Evolutionary conservation across 768 basidiomycete genomes (phyloP).

Genomic region (Suillus clintonianus): DNA sequence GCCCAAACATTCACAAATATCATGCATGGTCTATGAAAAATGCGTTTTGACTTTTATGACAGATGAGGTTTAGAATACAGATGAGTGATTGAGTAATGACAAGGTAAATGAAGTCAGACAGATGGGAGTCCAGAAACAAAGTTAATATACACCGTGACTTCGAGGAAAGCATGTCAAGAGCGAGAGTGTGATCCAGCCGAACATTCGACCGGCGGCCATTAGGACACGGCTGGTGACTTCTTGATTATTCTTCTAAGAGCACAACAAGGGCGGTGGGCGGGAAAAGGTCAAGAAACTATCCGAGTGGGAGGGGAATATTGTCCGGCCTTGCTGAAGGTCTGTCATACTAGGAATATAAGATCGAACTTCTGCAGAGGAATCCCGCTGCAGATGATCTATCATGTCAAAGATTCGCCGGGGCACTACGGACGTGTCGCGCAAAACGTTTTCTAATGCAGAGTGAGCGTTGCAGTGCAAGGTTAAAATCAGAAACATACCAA

Average conservation of each 20-base stretch:
- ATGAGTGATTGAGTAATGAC: not conserved
- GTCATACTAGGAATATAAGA: slow-evolving; percentile 51
- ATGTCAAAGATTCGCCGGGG: slow-evolving; percentile 41
- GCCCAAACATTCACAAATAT: not conserved
- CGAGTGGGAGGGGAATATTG: slow-evolving; percentile 12
- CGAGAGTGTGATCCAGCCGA: not conserved
- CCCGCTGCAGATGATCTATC: slow-evolving; percentile 49
- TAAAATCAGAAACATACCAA: slow-evolving; percentile 45
- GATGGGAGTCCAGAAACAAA: not conserved
- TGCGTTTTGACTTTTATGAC: not conserved
- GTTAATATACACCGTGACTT: slow-evolving; percentile 1
- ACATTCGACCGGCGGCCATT: not conserved
- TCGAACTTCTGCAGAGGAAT: slow-evolving; percentile 61
- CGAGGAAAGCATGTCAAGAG: not conserved
- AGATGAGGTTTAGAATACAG: slow-evolving; percentile 2
- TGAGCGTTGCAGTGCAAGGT: slow-evolving; percentile 1
- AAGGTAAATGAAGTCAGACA: not conserved
- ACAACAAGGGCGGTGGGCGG: slow-evolving; percentile 33
- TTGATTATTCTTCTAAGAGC: not conserved
- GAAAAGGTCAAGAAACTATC: slow-evolving; percentile 38
- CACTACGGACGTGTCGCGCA: slow-evolving; percentile 11
- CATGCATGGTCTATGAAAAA: not conserved
- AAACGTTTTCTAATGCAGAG: not conserved
- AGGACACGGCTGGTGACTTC: not conserved
- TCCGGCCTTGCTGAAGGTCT: slow-evolving; percentile 14